These are phyloP conservation scores for Cordyceps farinosa DNA, from an alignment of 2,329 filamentous ascomycete genomes.

Conservation along the genomic window DNA sequence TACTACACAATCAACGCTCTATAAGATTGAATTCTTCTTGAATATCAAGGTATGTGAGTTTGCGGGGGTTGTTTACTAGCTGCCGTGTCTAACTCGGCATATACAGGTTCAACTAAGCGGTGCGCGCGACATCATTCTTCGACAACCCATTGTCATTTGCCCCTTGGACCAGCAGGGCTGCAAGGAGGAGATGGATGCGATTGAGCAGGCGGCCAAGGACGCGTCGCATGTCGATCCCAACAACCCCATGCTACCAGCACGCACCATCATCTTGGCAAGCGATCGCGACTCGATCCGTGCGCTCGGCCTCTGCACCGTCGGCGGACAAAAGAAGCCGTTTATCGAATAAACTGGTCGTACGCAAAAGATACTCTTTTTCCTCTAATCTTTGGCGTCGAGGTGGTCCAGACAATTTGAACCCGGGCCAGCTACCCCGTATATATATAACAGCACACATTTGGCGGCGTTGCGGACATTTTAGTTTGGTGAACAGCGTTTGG, in stretches of 20 bases:
- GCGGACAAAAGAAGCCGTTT: slow-evolving; percentile 61
- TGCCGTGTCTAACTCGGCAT: slow-evolving; percentile 18
- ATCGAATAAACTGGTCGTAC: slow-evolving; percentile 48
- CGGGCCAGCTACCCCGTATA: background rate
- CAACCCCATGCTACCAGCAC: slow-evolving; percentile 86
- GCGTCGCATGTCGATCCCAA: slow-evolving; percentile 83
- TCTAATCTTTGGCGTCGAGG: background rate
- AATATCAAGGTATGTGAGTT: slow-evolving; percentile 72
- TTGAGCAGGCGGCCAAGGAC: slow-evolving; percentile 92
- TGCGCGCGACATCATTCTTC: slow-evolving; percentile 80
- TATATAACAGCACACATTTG: slow-evolving; percentile 2
- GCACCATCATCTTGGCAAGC: slow-evolving; percentile 73
- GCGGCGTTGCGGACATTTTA: slow-evolving; percentile 8
- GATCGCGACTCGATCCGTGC: slow-evolving; percentile 64
- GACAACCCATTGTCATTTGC: slow-evolving; percentile 93
- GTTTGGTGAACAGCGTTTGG: slow-evolving; percentile 10
- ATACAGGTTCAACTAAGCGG: slow-evolving; percentile 78
- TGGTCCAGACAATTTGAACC: slow-evolving; percentile 10
- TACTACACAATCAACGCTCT: slow-evolving; percentile 87
- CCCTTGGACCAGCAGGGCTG: slow-evolving; percentile 92
- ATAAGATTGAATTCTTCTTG: slow-evolving; percentile 97
- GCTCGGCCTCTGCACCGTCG: slow-evolving; percentile 61
- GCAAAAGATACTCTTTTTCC: background rate
- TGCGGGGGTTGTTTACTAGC: background rate
- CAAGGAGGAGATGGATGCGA: slow-evolving; percentile 98